A percentile compares a stretch with the other conserved stretches of the same genome.
phyloP scores from a whole-genome alignment of 371 early-diverging fungal genomes.

The Rhizopus delemar region DNA sequence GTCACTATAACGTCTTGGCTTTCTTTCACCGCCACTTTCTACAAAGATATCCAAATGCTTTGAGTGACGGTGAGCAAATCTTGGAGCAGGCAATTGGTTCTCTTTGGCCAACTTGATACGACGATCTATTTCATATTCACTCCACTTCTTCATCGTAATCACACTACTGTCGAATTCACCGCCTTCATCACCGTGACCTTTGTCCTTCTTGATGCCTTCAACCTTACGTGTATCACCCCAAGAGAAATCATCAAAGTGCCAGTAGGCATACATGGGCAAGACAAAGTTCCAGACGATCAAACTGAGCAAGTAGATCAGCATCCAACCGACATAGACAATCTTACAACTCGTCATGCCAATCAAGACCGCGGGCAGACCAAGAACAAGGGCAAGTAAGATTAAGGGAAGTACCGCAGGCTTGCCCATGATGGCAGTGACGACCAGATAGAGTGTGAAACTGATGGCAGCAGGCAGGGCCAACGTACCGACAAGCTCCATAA shows the following conservation, averaged over 20 bases:
- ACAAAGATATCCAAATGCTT: constrained; percentile 24
- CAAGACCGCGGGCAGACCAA: constrained; percentile 84
- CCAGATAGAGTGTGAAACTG: constrained; percentile 62
- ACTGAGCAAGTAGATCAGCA: constrained; percentile 88
- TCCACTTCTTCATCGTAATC: constrained; percentile 67
- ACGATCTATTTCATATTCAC: constrained; percentile 67
- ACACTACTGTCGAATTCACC: constrained; percentile 72
- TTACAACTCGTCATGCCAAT: constrained; percentile 90
- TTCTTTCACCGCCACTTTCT: constrained; percentile 3
- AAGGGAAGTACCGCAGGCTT: constrained; percentile 69
- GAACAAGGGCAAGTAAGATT: constrained; percentile 64
- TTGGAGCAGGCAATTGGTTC: constrained; percentile 23
- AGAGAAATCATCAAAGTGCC: constrained; percentile 99
- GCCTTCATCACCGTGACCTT: constrained; percentile 71
- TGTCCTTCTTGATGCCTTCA: constrained; percentile 60
- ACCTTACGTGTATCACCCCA: constrained; percentile 97
- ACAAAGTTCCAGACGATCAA: constrained; percentile 96
- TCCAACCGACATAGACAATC: constrained; percentile 92
- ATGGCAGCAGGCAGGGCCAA: constrained; percentile 84
- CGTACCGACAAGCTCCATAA: constrained; percentile 86
- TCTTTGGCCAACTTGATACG: constrained; percentile 23
- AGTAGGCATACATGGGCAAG: constrained; percentile 95
- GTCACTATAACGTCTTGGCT: constrained; percentile 18
- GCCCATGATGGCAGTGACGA: constrained; percentile 49
- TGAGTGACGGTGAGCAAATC: constrained; percentile 21